Conservation (phyloP, 140 eudicot genomes). For the Artemisia princeps region DNA sequence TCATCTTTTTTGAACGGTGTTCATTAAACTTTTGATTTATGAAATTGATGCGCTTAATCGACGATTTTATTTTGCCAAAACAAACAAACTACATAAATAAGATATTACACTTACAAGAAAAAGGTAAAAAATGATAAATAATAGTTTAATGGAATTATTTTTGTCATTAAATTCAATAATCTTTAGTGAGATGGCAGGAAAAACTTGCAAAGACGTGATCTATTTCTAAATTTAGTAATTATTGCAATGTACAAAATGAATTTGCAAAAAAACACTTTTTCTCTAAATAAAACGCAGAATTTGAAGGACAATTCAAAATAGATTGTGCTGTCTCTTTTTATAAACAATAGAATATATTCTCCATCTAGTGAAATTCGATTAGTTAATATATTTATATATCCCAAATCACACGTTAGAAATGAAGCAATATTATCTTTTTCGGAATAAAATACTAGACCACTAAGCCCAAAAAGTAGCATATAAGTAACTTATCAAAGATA, state of each 20-base stretch:
- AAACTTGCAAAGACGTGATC: too few species aligned
- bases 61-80: too few species aligned
- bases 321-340: neutral
- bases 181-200: too few species aligned
- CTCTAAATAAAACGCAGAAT: neutral
- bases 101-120: too few species aligned
- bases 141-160: too few species aligned
- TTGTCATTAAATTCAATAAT: too few species aligned
- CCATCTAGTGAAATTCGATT: neutral
- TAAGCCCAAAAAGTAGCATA: neutral
- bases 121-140: too few species aligned
- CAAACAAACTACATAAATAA: too few species aligned
- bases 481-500: neutral
- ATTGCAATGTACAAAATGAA: neutral
- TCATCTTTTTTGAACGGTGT: too few species aligned
- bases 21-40: too few species aligned
- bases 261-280: neutral
- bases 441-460: constrained; percentile 3
- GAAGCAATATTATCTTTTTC: neutral
- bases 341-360: neutral
- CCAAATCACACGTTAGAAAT: neutral
- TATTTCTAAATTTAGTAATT: too few species aligned
- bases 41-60: too few species aligned
- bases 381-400: neutral
- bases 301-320: neutral